These are phyloP conservation scores for Cladorrhinum sp. DNA, from an alignment of 2,329 filamentous ascomycete species.

Conservation along the genomic window DNA sequence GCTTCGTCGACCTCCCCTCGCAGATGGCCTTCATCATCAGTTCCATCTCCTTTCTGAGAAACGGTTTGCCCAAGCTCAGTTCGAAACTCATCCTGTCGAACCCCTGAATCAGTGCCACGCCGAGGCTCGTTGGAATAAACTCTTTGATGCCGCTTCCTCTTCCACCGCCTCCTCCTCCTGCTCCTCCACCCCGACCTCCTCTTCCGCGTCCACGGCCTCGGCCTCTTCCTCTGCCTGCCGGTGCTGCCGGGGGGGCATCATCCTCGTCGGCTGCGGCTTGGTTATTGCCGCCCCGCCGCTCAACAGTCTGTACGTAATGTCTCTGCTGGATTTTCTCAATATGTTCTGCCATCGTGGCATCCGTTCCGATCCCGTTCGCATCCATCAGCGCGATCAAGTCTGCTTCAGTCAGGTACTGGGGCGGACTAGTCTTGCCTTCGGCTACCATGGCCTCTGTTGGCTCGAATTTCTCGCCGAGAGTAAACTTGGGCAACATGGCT, in stretches of 20 bases:
- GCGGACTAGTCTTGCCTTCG: slow-evolving; percentile 85
- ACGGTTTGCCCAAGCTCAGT: slow-evolving; percentile 90
- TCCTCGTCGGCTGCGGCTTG: slow-evolving; percentile 37
- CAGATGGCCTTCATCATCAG: slow-evolving; percentile 95
- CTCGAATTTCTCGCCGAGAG: slow-evolving; percentile 75
- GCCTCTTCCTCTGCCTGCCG: slow-evolving; percentile 40
- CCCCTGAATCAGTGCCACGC: slow-evolving; percentile 86
- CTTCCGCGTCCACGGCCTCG: slow-evolving; percentile 51
- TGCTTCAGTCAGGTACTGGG: slow-evolving; percentile 86
- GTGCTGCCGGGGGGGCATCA: slow-evolving; percentile 32
- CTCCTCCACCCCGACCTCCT: slow-evolving; percentile 38
- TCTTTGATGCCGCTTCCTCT: slow-evolving; percentile 62
- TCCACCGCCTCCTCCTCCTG: slow-evolving; percentile 43
- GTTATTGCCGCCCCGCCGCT: slow-evolving; percentile 34
- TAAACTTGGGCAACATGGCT: slow-evolving; percentile 75
- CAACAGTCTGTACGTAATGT: slow-evolving; percentile 72
- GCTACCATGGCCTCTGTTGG: slow-evolving; percentile 85
- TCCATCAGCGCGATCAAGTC: slow-evolving; percentile 97
- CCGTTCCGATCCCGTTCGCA: slow-evolving; percentile 95
- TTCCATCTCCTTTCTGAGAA: slow-evolving; percentile 97
- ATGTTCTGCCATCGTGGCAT: slow-evolving; percentile 98
- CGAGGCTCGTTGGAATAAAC: slow-evolving; percentile 89
- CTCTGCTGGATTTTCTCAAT: slow-evolving; percentile 93
- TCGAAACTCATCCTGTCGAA: slow-evolving; percentile 94
- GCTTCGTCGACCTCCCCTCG: slow-evolving; percentile 73